A percentile compares a stretch with the other conserved stretches of the same genome.
These are phyloP conservation scores for Nicotiana attenuata DNA, from an alignment of 257 asterid genomes.

Conservation along the genomic window DNA sequence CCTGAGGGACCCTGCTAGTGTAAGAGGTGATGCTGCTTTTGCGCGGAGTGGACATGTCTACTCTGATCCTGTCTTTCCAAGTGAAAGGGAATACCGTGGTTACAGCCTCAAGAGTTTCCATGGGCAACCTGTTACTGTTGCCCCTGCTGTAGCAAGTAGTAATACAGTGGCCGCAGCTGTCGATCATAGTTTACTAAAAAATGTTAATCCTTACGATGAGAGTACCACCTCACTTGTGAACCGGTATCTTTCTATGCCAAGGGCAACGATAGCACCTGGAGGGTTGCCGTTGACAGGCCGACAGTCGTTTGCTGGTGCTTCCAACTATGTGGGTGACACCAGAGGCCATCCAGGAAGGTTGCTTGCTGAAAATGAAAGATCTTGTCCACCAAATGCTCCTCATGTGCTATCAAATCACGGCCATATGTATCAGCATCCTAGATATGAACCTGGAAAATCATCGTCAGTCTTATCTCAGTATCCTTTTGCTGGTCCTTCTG, in stretches of 20 bases:
- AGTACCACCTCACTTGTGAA: constrained; percentile 62
- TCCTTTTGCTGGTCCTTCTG: constrained; percentile 60
- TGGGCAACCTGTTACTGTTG: constrained; percentile 12
- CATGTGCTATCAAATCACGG: constrained; percentile 23
- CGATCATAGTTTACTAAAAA: constrained; percentile 15
- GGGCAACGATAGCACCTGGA: constrained; percentile 16
- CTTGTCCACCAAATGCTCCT: constrained; percentile 24
- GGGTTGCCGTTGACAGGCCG: constrained; percentile 24
- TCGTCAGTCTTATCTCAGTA: constrained; percentile 48
- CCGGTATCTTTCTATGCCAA: constrained; percentile 50
- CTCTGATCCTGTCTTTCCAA: constrained; percentile 30
- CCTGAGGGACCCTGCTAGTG: constrained; percentile 16
- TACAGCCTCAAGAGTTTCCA: constrained; percentile 48
- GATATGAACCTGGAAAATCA: constrained; percentile 20
- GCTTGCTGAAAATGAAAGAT: constrained; percentile 28
- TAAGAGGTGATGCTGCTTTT: background rate
- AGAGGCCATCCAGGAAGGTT: constrained; percentile 9
- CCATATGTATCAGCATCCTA: constrained; percentile 19
- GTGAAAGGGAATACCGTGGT: constrained; percentile 47
- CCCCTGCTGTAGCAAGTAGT: background rate
- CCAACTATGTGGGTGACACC: constrained; percentile 20
- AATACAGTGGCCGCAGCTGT: constrained; percentile 20
- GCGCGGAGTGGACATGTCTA: constrained; percentile 26
- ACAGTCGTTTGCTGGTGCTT: constrained; percentile 22
- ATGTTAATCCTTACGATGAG: constrained; percentile 50